These are phyloP conservation scores for Albugo candida DNA, from an alignment of 352 stramenopile genomes.

Conservation along the genomic window DNA sequence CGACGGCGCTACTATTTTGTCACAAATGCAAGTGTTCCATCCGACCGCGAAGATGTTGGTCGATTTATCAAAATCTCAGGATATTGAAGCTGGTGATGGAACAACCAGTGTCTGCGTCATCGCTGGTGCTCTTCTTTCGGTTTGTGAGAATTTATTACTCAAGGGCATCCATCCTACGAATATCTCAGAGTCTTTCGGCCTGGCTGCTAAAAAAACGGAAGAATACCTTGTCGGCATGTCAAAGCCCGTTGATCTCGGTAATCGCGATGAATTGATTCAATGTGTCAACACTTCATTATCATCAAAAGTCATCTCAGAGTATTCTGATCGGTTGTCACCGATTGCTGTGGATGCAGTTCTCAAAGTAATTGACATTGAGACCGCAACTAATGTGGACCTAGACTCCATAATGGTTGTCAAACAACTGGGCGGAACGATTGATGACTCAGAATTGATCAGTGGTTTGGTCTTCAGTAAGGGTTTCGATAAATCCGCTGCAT, in stretches of 20 bases:
- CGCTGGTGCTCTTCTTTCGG: conserved; percentile 93
- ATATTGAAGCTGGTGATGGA: conserved; percentile 96
- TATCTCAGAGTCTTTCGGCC: conserved; percentile 92
- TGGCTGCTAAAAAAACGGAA: conserved; percentile 76
- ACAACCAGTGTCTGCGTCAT: conserved; percentile 98
- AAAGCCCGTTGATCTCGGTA: conserved; percentile 82
- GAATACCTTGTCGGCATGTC: conserved; percentile 83
- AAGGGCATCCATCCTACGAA: conserved; percentile 98
- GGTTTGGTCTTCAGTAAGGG: conserved; percentile 97
- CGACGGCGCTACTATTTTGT: conserved; percentile 98
- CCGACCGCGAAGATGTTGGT: conserved; percentile 99
- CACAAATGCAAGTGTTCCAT: conserved; percentile 96
- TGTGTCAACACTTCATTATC: conserved; percentile 96
- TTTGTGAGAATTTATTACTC: conserved; percentile 78
- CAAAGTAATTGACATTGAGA: conserved; percentile 86
- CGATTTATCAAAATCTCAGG: conserved; percentile 97
- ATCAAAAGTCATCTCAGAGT: conserved; percentile 95
- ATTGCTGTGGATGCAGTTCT: conserved; percentile 98
- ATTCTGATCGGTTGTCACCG: conserved; percentile 92
- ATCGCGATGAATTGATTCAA: conserved; percentile 92
- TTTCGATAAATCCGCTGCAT: conserved; percentile 62
- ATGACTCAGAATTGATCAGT: conserved; percentile 96
- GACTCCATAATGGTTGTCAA: conserved; percentile 96
- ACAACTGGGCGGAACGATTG: conserved; percentile 96
- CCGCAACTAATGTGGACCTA: conserved; percentile 93